Percentiles rank a stretch among this genome's conserved stretches.
These are phyloP conservation scores for Diplotaxis tenuifolia DNA, from an alignment of 345 rosid species.

Conservation along the genomic window DNA sequence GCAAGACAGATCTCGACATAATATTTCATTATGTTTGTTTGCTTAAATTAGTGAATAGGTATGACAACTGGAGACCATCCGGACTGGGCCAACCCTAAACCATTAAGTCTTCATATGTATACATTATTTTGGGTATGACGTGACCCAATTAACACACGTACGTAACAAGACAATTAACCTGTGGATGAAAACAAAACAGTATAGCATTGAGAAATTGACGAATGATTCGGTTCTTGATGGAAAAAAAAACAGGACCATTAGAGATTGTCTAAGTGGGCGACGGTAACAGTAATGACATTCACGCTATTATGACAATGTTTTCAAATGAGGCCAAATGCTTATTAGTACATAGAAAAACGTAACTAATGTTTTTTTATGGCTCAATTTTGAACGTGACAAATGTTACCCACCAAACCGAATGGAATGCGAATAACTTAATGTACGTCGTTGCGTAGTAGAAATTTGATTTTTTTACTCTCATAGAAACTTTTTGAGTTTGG, in stretches of 20 bases:
- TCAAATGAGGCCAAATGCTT: neutral
- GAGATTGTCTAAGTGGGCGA: neutral
- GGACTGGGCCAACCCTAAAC: neutral
- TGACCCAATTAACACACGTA: neutral
- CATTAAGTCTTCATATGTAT: neutral
- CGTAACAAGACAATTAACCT: constrained; percentile 4
- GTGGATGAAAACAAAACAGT: constrained; percentile 8
- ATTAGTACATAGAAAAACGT: neutral
- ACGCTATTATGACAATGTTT: neutral
- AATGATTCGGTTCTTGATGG: neutral
- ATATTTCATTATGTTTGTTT: neutral
- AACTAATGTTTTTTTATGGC: too few species aligned
- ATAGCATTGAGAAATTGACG: neutral
- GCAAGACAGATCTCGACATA: too few species aligned
- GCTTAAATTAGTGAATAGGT: neutral
- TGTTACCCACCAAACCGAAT: neutral
- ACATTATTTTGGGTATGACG: neutral
- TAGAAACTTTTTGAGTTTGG: too few species aligned
- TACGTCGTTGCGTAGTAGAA: neutral
- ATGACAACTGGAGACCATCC: neutral
- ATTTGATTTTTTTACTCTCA: neutral
- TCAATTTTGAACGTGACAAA: neutral
- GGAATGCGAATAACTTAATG: neutral
- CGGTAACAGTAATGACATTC: neutral
- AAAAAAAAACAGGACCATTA: too few species aligned